phyloP scores from a whole-genome alignment of 1,284 basidiomycete genomes.

The Austropuccinia psidii region DNA sequence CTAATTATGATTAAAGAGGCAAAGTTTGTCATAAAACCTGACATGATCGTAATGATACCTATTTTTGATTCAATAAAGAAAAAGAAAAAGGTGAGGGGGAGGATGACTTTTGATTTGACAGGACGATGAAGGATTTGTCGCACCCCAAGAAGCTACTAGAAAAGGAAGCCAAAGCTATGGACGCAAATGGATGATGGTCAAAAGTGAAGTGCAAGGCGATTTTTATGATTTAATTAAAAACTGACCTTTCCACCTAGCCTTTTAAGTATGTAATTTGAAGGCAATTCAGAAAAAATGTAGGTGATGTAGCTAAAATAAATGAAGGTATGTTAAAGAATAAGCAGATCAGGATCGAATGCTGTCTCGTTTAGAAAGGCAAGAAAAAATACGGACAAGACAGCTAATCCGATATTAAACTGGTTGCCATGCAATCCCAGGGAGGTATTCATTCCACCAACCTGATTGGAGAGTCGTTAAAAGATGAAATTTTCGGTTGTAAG shows the following conservation, averaged over 20 bases:
- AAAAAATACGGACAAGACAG: no score
- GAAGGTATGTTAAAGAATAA: not conserved
- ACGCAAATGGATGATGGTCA: not conserved
- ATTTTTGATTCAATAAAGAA: not conserved
- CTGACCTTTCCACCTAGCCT: constrained; percentile 39
- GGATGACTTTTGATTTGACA: not conserved
- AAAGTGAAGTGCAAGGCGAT: not conserved
- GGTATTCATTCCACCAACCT: constrained; percentile 16
- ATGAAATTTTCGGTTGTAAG: not conserved
- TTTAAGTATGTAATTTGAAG: constrained; percentile 40
- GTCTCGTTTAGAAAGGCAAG: no score
- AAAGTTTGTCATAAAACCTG: constrained; percentile 26
- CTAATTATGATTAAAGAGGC: constrained; percentile 7
- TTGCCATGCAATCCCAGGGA: constrained; percentile 10
- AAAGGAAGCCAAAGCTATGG: constrained; percentile 28
- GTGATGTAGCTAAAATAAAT: constrained; percentile 29
- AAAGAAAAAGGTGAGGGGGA: not conserved
- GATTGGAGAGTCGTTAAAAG: not conserved
- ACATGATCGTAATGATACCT: constrained; percentile 17
- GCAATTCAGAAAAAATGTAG: constrained; percentile 39
- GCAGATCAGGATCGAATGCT: no score
- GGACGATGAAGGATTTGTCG: not conserved
- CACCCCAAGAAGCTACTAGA: constrained; percentile 29
- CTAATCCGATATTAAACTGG: constrained; percentile 22
- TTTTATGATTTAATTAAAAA: not conserved